Conservation (phyloP, 805 yeast genomes). For the Hanseniaspora hatyaiensis region DNA sequence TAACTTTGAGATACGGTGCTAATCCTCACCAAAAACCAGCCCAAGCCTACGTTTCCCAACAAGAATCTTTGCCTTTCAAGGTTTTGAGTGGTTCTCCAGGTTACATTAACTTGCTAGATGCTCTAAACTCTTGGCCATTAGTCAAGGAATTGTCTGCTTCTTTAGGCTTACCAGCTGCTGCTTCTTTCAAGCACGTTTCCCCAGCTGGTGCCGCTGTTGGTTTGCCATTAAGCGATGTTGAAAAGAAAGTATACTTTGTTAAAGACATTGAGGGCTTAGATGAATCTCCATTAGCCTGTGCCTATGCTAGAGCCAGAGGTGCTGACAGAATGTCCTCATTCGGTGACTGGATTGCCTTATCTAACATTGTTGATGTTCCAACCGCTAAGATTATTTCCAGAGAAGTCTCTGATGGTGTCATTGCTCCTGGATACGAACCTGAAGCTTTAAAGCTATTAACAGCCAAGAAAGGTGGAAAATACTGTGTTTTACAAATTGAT, state of each 20-base stretch:
- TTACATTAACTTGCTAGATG: constrained; percentile 91
- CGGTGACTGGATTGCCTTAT: constrained; percentile 95
- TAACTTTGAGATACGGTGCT: constrained; percentile 95
- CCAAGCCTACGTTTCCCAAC: constrained; percentile 81
- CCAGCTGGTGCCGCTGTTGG: constrained; percentile 99
- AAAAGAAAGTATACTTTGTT: constrained; percentile 91
- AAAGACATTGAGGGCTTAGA: constrained; percentile 88
- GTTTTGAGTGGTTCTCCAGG: constrained; percentile 94
- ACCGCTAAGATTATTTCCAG: constrained; percentile 94
- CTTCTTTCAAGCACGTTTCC: constrained; percentile 95
- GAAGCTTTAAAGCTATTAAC: constrained; percentile 82
- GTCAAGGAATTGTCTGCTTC: constrained; percentile 94
- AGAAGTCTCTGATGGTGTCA: constrained; percentile 97
- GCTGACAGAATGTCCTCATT: constrained; percentile 99
- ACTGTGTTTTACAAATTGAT: constrained; percentile 91
- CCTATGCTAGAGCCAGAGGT: constrained; percentile 98
- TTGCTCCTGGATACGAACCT: constrained; percentile 91
- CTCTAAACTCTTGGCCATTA: constrained; percentile 96
- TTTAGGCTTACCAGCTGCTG: constrained; percentile 88
- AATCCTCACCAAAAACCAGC: constrained; percentile 99
- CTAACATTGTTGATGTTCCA: constrained; percentile 90
- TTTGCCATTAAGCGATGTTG: constrained; percentile 77
- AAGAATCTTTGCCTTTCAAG: constrained; percentile 82
- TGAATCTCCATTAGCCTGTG: constrained; percentile 71
- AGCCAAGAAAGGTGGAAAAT: constrained; percentile 94